A percentile compares a stretch with the other conserved stretches of the same genome.
Evolutionary conservation across 2,329 filamentous ascomycete species (phyloP).

Genomic region (Sarocladium brachiariae): DNA sequence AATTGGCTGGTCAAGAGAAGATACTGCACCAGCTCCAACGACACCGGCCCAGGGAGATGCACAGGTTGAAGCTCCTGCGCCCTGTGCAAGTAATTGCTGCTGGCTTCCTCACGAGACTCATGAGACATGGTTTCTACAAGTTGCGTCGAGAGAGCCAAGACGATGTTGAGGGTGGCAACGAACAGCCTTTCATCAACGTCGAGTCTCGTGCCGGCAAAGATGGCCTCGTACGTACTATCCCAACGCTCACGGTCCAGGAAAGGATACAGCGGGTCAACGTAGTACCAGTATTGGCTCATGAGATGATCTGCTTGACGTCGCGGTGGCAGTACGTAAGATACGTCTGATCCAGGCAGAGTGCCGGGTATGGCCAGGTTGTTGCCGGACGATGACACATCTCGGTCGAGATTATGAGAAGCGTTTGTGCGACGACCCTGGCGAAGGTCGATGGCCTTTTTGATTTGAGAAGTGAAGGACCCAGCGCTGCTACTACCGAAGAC

Average conservation of each 20-base stretch:
- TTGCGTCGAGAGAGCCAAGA: conserved; percentile 39
- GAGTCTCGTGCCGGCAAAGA: conserved; percentile 31
- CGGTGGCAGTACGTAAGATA: conserved; percentile 30
- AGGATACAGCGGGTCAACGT: conserved; percentile 39
- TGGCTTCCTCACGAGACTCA: conserved; percentile 32
- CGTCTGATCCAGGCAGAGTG: background rate
- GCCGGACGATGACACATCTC: background rate
- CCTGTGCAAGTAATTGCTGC: conserved; percentile 33
- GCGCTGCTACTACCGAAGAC: conserved; percentile 41
- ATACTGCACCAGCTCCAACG: conserved; percentile 37
- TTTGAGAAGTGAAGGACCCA: conserved; percentile 38
- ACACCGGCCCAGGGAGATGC: conserved; percentile 35
- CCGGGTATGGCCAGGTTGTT: conserved; percentile 1
- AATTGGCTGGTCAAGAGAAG: conserved; percentile 41
- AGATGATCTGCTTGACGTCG: conserved; percentile 37
- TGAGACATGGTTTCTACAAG: conserved; percentile 32
- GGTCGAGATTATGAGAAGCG: background rate
- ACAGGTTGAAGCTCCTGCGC: conserved; percentile 35
- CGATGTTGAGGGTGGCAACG: conserved; percentile 37
- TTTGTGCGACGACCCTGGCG: conserved; percentile 11
- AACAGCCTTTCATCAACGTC: conserved; percentile 34
- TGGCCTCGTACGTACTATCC: conserved; percentile 29
- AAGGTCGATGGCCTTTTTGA: conserved; percentile 34
- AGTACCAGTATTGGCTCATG: conserved; percentile 38
- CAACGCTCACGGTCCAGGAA: conserved; percentile 33